Evolutionary conservation across 371 early-diverging fungal genomes (phyloP).

Genomic region (Dinochytrium kinnereticum): DNA sequence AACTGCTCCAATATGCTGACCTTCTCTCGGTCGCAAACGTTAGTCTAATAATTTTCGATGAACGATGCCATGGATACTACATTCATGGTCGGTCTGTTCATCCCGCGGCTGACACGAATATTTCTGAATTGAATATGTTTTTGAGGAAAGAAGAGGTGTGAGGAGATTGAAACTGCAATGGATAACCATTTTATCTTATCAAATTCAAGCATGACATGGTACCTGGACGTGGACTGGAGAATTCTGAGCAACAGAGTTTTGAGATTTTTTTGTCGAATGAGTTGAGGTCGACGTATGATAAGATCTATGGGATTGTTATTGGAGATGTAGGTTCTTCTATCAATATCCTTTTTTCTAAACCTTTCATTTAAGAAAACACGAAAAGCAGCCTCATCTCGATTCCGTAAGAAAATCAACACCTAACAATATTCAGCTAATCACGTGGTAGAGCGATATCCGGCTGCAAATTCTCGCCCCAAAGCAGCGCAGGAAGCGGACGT

Average conservation of each 20-base stretch:
- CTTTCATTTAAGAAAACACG: not conserved
- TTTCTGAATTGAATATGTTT: conserved; percentile 46
- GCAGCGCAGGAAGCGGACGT: conserved; percentile 31
- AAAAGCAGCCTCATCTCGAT: not conserved
- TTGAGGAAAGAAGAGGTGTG: conserved; percentile 53
- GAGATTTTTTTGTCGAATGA: conserved; percentile 51
- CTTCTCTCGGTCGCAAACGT: conserved; percentile 55
- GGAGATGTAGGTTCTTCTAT: conserved; percentile 29
- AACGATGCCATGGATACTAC: conserved; percentile 60
- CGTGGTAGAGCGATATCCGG: conserved; percentile 1
- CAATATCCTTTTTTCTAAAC: not conserved
- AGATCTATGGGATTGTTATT: conserved; percentile 47
- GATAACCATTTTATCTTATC: not conserved
- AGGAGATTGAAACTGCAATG: not conserved
- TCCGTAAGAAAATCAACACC: not conserved
- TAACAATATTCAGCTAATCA: not conserved
- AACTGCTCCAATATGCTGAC: conserved; percentile 53
- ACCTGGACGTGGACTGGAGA: conserved; percentile 53
- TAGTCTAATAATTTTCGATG: conserved; percentile 54
- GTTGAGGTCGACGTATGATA: conserved; percentile 46
- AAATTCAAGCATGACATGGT: conserved; percentile 60
- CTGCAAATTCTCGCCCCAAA: conserved; percentile 12
- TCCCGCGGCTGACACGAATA: conserved; percentile 50
- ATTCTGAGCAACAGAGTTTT: conserved; percentile 55
- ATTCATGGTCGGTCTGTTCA: conserved; percentile 60